Evolutionary conservation across 148 eudicot genomes (phyloP).

Genomic region (Rhododendron simsii): DNA sequence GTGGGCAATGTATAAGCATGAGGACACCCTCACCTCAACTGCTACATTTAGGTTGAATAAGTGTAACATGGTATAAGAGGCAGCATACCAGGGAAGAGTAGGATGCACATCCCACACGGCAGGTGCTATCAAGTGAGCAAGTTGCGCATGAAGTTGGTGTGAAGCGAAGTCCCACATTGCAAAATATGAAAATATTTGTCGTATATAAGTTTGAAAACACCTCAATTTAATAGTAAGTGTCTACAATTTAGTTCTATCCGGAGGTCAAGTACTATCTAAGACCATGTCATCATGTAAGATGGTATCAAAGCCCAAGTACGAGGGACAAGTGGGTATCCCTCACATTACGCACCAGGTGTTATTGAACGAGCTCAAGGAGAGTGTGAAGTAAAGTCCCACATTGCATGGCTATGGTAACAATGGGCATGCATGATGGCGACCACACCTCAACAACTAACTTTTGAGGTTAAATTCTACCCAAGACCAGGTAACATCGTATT

Average conservation of each 20-base stretch:
- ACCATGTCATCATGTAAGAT: no score
- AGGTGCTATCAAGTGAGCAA: background rate
- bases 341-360: no score
- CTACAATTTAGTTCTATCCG: background rate
- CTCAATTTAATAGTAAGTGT: background rate
- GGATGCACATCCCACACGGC: background rate
- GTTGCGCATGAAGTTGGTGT: background rate
- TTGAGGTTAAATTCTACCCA: no score
- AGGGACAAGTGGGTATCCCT: no score
- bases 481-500: no score
- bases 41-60: background rate
- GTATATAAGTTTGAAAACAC: background rate
- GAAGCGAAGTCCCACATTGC: background rate
- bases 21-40: background rate
- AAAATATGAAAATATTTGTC: background rate
- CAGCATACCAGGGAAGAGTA: background rate
- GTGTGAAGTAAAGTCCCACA: no score
- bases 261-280: background rate
- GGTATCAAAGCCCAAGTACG: no score
- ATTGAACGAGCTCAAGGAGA: no score
- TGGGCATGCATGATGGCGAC: no score
- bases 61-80: background rate
- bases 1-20: background rate
- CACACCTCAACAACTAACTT: no score
- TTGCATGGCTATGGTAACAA: no score